Evolutionary conservation across 495 filamentous ascomycete genomes (phyloP).

Genomic region (Penicillium odoratum): DNA sequence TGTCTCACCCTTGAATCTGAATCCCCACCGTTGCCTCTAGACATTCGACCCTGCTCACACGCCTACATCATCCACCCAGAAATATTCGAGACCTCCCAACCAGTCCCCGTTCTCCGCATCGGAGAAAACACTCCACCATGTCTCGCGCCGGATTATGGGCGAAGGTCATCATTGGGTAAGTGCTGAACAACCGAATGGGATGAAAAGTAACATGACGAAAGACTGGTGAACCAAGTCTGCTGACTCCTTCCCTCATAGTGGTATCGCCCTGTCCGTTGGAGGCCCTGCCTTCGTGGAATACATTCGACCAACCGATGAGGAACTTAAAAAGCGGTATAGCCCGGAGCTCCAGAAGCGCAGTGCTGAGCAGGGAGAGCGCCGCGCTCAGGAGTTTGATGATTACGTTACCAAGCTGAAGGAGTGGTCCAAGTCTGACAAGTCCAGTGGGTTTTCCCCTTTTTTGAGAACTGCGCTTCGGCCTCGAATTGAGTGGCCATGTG

Average conservation of each 20-base stretch:
- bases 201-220: not conserved
- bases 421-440: conserved; percentile 87
- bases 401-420: conserved; percentile 82
- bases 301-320: conserved; percentile 83
- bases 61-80: not conserved
- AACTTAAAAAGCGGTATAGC: conserved; percentile 90
- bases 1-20: conserved; percentile 9
- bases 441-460: conserved; percentile 52
- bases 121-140: conserved; percentile 34
- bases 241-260: conserved; percentile 48
- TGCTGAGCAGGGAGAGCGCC: conserved; percentile 68
- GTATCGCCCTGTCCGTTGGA: conserved; percentile 67
- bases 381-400: conserved; percentile 81
- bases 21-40: not conserved
- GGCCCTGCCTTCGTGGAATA: conserved; percentile 83
- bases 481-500: not conserved
- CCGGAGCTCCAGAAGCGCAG: conserved; percentile 86
- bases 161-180: conserved; percentile 57
- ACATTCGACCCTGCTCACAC: not conserved
- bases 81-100: conserved; percentile 3
- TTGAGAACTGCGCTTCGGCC: not conserved
- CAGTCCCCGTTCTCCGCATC: not conserved
- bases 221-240: not conserved
- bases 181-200: not conserved
- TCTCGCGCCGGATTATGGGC: conserved; percentile 51